Percentiles rank a stretch among this genome's conserved stretches.
These are phyloP conservation scores for Crotalaria pallida DNA, from an alignment of 306 rosid species.

Conservation along the genomic window DNA sequence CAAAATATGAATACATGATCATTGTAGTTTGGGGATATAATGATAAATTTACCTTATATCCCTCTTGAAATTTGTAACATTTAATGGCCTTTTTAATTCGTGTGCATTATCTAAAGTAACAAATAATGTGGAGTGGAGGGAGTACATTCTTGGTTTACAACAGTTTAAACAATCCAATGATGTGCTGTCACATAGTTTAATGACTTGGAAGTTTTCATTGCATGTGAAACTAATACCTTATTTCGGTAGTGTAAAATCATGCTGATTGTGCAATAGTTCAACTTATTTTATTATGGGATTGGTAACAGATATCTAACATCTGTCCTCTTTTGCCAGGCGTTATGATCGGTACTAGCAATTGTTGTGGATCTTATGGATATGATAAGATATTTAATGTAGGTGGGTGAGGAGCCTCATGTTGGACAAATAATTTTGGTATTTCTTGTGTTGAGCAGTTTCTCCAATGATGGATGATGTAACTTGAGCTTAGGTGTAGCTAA, in stretches of 20 bases:
- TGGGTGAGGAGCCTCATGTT: conserved; percentile 43
- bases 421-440: conserved; percentile 37
- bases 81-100: no score
- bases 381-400: conserved; percentile 36
- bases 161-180: background rate
- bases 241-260: background rate
- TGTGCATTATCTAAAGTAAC: no score
- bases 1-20: no score
- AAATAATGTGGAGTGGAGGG: no score
- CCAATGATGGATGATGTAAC: conserved; percentile 37
- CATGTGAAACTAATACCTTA: background rate
- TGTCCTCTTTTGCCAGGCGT: conserved; percentile 51
- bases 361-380: conserved; percentile 22
- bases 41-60: no score
- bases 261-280: no score
- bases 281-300: background rate
- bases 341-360: conserved; percentile 63
- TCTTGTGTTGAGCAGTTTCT: conserved; percentile 38
- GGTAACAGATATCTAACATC: background rate
- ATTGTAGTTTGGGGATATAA: no score
- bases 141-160: background rate
- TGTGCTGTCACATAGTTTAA: background rate
- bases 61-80: no score
- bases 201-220: background rate
- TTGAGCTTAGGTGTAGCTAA: conserved; percentile 46